Percentiles rank a stretch among this genome's conserved stretches.
Conservation (phyloP, 1,284 basidiomycete genomes). For the Coniophora puteana region DNA sequence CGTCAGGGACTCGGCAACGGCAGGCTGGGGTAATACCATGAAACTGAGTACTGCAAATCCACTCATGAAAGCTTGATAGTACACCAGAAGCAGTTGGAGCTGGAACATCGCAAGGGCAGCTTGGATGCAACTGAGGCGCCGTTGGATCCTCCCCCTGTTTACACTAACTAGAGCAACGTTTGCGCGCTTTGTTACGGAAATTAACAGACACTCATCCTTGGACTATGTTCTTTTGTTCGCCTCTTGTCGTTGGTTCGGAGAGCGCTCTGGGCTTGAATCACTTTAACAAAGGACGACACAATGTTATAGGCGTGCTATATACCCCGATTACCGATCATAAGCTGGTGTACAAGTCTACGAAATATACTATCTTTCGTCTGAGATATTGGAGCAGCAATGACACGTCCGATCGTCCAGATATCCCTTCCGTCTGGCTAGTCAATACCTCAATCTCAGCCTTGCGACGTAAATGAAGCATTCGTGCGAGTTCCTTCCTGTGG, state of each 20-base stretch:
- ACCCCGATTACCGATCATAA: too few species aligned
- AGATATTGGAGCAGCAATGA: too few species aligned
- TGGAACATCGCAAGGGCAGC: constrained; percentile 4
- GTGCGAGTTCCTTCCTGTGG: constrained; percentile 68
- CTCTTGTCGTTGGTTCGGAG: neutral
- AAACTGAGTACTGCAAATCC: too few species aligned
- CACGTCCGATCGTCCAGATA: too few species aligned
- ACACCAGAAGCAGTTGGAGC: constrained; percentile 10
- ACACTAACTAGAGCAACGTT: neutral
- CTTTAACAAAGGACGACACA: too few species aligned
- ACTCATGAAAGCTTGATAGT: too few species aligned
- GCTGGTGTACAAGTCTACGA: too few species aligned
- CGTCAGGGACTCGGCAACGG: too few species aligned
- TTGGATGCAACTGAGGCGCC: constrained; percentile 2
- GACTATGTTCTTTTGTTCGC: neutral
- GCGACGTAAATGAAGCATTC: constrained; percentile 72
- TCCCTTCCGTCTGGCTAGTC: too few species aligned
- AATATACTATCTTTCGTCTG: too few species aligned
- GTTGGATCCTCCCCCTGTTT: constrained; percentile 8
- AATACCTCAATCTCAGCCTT: constrained; percentile 91
- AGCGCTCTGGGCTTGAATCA: neutral
- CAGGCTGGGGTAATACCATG: too few species aligned
- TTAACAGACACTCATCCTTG: neutral
- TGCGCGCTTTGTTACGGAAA: neutral
- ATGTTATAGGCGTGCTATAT: too few species aligned